Conservation (phyloP, 2,329 filamentous ascomycete species). For the Paraphaeosphaeria sporulosa region DNA sequence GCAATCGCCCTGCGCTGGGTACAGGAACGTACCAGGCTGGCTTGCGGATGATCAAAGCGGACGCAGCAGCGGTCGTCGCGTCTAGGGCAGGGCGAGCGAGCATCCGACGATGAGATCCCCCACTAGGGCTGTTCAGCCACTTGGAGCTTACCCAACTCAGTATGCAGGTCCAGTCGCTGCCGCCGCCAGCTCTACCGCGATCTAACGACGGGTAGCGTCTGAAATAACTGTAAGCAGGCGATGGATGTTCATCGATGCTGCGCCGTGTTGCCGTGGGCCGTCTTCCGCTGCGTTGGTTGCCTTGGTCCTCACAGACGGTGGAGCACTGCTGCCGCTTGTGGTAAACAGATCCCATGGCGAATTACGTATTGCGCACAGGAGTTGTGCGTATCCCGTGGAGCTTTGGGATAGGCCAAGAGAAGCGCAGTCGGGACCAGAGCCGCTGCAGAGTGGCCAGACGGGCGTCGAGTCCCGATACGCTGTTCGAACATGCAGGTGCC, state of each 20-base stretch:
- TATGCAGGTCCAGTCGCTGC: constrained; percentile 38
- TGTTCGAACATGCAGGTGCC: constrained; percentile 8
- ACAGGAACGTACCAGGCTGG: constrained; percentile 15
- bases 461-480: constrained; percentile 14
- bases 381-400: constrained; percentile 6
- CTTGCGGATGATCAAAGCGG: constrained; percentile 18
- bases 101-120: constrained; percentile 24
- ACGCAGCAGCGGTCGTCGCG: constrained; percentile 26
- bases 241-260: constrained; percentile 13
- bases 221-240: constrained; percentile 13
- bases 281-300: constrained; percentile 1
- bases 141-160: constrained; percentile 38
- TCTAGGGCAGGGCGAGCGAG: constrained; percentile 29
- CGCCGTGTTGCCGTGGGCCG: constrained; percentile 4
- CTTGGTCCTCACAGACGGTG: constrained; percentile 1
- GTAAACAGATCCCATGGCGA: constrained; percentile 13
- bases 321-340: constrained; percentile 14
- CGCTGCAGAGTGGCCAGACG: constrained; percentile 11
- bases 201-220: constrained; percentile 15
- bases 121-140: constrained; percentile 26
- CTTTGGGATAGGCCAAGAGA: constrained; percentile 11
- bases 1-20: constrained; percentile 18
- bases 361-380: neutral
- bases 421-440: constrained; percentile 10
- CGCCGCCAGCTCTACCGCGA: constrained; percentile 23